These are phyloP conservation scores for Fagus sylvatica DNA, from an alignment of 306 rosid genomes.

Conservation along the genomic window DNA sequence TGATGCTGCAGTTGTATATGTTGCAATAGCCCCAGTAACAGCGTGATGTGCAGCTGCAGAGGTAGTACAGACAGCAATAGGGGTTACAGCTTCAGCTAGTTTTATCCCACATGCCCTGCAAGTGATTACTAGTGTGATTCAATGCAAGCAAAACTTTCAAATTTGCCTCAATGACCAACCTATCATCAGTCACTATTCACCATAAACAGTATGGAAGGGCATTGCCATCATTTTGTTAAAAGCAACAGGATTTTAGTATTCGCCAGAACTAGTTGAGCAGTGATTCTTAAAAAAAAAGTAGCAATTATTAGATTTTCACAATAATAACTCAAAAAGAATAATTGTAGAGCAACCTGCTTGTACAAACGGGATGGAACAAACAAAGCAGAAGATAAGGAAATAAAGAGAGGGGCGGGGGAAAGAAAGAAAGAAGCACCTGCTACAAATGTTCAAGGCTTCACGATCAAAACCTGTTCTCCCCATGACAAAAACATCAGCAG, in stretches of 20 bases:
- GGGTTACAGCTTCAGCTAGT: slow-evolving; percentile 39
- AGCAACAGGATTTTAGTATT: not conserved
- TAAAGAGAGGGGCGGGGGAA: not conserved
- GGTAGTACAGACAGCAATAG: slow-evolving; percentile 14
- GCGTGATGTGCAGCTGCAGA: slow-evolving; percentile 8
- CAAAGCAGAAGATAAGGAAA: not conserved
- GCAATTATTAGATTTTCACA: not conserved
- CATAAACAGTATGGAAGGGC: not conserved
- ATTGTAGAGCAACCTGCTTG: not conserved
- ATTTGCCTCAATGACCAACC: not conserved
- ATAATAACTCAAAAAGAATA: not conserved
- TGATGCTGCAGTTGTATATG: slow-evolving; percentile 11
- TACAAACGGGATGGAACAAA: not conserved
- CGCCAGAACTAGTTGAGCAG: slow-evolving; percentile 2
- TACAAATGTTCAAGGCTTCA: slow-evolving; percentile 28
- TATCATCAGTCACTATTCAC: not conserved
- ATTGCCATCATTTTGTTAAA: slow-evolving; percentile 12
- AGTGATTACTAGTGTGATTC: slow-evolving; percentile 14
- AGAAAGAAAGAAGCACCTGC: slow-evolving; percentile 34
- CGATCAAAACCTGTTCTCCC: slow-evolving; percentile 39
- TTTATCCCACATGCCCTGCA: slow-evolving; percentile 45
- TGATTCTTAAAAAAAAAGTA: not conserved
- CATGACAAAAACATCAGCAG: slow-evolving; percentile 47
- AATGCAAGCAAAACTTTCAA: slow-evolving; percentile 3
- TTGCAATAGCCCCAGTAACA: slow-evolving; percentile 4